Evolutionary conservation across 1,284 basidiomycete species (phyloP), one percentile per base, ranked within the genome.

Genomic region (Pseudozyma sp.): DNA sequence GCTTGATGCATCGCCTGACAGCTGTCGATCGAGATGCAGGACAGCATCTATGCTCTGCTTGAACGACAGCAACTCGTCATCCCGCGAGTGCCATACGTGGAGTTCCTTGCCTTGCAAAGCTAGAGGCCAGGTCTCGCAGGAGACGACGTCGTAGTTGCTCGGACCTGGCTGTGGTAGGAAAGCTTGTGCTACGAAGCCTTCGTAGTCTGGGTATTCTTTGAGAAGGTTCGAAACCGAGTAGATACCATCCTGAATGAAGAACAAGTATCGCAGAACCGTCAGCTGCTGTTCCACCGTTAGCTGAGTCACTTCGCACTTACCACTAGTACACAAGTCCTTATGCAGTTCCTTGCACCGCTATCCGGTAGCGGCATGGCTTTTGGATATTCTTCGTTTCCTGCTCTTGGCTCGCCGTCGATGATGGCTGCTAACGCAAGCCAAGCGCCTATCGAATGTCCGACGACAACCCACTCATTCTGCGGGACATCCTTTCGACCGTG

Each of bases 371-470:
- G 70, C 61, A 68, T 64, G 1, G 56, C 53, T 9, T 49, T 44
- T 0, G 70, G 61, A 44, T 61, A 54, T 11, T 51, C 24, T 3
- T 37, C 13, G 34, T 57, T 43, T 4, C 45, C 54, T 0, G 4
- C 10, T 14, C 48, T 44, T 5, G 52, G 30, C 11, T 24, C 17
- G 14, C 47, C 40, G 8, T 53, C 50, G 42, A 65, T 50, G 45
- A 70, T 50, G 0, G 68, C 64, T 8, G 72, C 63, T 2, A 68
- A 35, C 7, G 68, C 42, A 29, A 75, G 47, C 72, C 72, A 75
- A 7, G 68, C 72, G 0, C 72, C 72, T 19, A 75, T 65, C 46
- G 72, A 75, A 29, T 75, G 72, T 8, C 72, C 72, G 4, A 75
- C 64, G 0, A 75, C 47, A 5, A 65, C 19, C 63, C 63, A 66